Conservation (phyloP, 2,329 filamentous ascomycete species). For the Lecanicillium sp. region DNA sequence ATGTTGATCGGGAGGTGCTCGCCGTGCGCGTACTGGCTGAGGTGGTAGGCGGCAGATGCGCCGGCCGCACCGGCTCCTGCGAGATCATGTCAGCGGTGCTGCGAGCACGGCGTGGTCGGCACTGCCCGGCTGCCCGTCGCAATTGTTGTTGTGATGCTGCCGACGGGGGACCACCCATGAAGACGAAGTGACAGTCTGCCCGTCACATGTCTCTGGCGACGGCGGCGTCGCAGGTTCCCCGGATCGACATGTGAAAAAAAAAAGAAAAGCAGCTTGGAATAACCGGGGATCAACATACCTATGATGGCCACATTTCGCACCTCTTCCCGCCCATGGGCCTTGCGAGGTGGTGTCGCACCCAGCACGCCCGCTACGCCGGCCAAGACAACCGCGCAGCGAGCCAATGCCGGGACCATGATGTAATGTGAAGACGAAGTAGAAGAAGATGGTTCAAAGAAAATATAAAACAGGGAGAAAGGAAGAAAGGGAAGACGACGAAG, state of each 20-base stretch:
- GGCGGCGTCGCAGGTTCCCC: too few species aligned
- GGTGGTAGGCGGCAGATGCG: slow-evolving; percentile 77
- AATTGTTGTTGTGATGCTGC: not conserved
- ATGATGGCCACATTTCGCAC: slow-evolving; percentile 32
- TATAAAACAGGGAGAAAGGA: not conserved
- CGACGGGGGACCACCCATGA: not conserved
- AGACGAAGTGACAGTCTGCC: too few species aligned
- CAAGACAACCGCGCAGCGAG: slow-evolving; percentile 8
- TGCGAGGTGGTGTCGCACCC: slow-evolving; percentile 10
- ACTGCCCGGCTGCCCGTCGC: too few species aligned
- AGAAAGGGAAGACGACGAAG: not conserved
- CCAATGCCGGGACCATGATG: slow-evolving; percentile 1
- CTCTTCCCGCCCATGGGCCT: slow-evolving; percentile 10
- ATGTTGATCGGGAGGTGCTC: slow-evolving; percentile 63
- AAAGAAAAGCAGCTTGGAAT: not conserved
- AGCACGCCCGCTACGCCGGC: slow-evolving; percentile 15
- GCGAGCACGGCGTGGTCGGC: not conserved
- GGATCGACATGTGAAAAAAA: not conserved
- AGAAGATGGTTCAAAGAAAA: not conserved
- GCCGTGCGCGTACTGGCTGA: slow-evolving; percentile 63
- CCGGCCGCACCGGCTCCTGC: slow-evolving; percentile 85
- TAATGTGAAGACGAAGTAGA: not conserved
- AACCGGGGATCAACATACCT: slow-evolving; percentile 23
- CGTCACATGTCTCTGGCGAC: too few species aligned
- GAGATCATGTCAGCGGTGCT: not conserved